Conservation (phyloP, 164 flowering plant genomes). For the Stephania cephalantha region DNA sequence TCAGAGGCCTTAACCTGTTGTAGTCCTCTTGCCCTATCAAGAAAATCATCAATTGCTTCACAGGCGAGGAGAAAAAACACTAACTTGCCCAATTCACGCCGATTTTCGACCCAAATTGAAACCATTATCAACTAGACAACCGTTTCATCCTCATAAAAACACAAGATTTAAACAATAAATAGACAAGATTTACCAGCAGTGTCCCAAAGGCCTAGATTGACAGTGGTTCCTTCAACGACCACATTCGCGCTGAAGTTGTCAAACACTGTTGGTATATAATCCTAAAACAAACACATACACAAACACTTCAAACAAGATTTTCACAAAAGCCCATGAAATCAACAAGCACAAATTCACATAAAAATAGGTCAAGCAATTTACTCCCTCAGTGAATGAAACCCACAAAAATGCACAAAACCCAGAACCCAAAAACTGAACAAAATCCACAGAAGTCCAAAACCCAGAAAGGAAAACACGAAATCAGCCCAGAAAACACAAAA, state of each 20-base stretch:
- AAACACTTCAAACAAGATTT: background rate
- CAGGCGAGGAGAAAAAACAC: background rate
- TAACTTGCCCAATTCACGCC: constrained; percentile 8
- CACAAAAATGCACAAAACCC: constrained; percentile 4
- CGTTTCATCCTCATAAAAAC: background rate
- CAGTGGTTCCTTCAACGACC: constrained; percentile 82
- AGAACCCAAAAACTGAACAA: background rate
- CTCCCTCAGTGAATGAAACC: background rate
- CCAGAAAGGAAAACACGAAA: constrained; percentile 15
- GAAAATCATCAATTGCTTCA: constrained; percentile 10
- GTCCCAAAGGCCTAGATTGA: constrained; percentile 98
- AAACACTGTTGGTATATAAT: constrained; percentile 92
- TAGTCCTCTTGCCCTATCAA: constrained; percentile 92
- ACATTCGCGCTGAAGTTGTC: constrained; percentile 99
- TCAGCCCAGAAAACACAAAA: constrained; percentile 7
- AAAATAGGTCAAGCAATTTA: background rate
- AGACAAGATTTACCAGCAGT: constrained; percentile 66
- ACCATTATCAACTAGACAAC: background rate
- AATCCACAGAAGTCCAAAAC: constrained; percentile 20
- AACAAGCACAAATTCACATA: background rate
- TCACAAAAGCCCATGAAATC: background rate
- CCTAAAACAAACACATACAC: constrained; percentile 15
- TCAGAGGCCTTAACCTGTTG: constrained; percentile 90
- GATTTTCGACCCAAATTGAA: no score
- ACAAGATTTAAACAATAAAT: background rate